These are phyloP conservation scores for Casuarina glauca DNA, from an alignment of 306 rosid genomes.

Conservation along the genomic window DNA sequence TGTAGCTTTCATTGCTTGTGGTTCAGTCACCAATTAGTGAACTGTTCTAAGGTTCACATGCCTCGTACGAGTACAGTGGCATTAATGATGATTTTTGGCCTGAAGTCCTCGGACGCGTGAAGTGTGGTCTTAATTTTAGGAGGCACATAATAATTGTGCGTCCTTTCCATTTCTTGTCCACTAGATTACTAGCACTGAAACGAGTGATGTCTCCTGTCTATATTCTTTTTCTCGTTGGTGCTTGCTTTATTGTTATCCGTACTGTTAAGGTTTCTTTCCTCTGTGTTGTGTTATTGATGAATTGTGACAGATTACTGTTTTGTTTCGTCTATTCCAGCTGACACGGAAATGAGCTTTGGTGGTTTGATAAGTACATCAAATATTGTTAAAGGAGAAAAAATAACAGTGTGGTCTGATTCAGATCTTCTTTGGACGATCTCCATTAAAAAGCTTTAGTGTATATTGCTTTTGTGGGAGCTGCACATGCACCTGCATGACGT, in stretches of 20 bases:
- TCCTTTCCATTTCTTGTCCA: background rate
- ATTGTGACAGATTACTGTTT: background rate
- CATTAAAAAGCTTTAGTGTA: conserved; percentile 48
- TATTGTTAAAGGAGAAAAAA: conserved; percentile 60
- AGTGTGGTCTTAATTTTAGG: background rate
- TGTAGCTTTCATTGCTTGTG: conserved; percentile 15
- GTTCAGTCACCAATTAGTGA: background rate
- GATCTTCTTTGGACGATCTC: conserved; percentile 97
- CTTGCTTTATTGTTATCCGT: background rate
- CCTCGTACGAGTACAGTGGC: background rate
- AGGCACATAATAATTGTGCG: background rate
- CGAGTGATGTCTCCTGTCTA: background rate
- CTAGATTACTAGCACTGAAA: background rate
- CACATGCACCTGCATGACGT: background rate
- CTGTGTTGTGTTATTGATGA: conserved; percentile 16
- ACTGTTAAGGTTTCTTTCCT: background rate
- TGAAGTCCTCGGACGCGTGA: background rate
- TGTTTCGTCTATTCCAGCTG: conserved; percentile 48
- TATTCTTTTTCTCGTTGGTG: background rate
- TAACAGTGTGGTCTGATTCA: conserved; percentile 79
- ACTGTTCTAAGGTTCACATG: background rate
- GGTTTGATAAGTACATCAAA: conserved; percentile 87
- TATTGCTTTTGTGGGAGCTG: conserved; percentile 23
- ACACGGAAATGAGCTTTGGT: conserved; percentile 82
- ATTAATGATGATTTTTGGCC: background rate